Evolutionary conservation across 345 rosid species (phyloP), one percentile per base, ranked within the genome.

Genomic region (Rhizophora apiculata): DNA sequence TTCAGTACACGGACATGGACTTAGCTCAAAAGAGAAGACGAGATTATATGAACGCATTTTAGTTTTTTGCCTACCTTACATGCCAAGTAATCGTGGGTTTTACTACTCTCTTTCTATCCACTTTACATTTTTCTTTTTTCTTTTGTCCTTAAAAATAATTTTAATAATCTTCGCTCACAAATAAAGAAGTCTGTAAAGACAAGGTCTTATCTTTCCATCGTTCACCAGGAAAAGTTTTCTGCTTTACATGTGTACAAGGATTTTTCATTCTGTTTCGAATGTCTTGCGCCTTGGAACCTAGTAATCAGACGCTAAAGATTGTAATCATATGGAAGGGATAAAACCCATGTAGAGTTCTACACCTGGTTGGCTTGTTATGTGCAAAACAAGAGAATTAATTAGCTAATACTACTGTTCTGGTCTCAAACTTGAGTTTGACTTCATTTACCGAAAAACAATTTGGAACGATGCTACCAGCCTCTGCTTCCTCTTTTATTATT

Each of bases 61-160:
- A 26, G 21, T 18, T 9, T 57, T 62, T 32, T 68, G 24, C 72
- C 65, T 76, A 85, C 92, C 92, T 82, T 82, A 63, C 80, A 65
- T 65, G 81, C 54, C 63, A 74, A 60, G 69, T 31, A 30, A 30
- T 37, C 55, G 72, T 55, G 24, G 24, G 21, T 21, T 54, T 54
- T 27, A 30, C 27, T 26, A 9, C 5, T 67, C 20, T 6, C 26
- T 54, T 18, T 56, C 60, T 6, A 34, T 27, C 27, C 60, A 8
- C 19, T 68, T 51, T 31, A 2, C 58, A 24, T 24, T 15, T 39
- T 22, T 37, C 22, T 39, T 6, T 56, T 24, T 21, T 27, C 60
- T 15, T 56, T 24, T 56, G 30, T 22, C 49, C 16, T 15, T 11
- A 5, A 24, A 56, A 4, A 27, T 27, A 56, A 8, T 24, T 24